Evolutionary conservation across 2,329 filamentous ascomycete genomes (phyloP), one percentile per base, ranked within the genome.

Genomic region (Fusarium armeniacum): DNA sequence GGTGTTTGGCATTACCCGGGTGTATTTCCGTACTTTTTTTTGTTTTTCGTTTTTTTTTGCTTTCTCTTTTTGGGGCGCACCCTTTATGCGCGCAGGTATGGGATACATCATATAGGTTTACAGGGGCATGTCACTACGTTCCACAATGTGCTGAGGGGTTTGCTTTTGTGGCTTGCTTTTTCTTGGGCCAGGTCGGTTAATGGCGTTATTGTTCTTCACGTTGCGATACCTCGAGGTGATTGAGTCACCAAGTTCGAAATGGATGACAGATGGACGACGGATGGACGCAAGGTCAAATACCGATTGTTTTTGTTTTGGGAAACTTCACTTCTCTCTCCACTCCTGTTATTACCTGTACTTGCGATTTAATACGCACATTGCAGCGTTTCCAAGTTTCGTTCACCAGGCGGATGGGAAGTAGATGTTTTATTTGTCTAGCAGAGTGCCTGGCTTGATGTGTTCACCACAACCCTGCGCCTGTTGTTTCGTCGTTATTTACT

Each of bases 391-490:
- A 41, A 50, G 54, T 58, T 38, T 53, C 46, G 45, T 53, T 41
- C 30, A 55, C 46, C 35, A 47, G 56, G 72, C 28, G 59, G 60
- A 54, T 51, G 65, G 55, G 51, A 57, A 52, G 51, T 56, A 50
- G 51, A 53, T 50, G 24, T 44, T 62, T 54, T 49, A 28, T 65
- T 71, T 58, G 58, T 55, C 60, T 52, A 61, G 62, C 61, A 58
- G 61, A 59, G 50, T 52, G 41, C 60, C 62, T 49, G 45, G 52
- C 69, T 70, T 62, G 43, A 74, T 72, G 73, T 73, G 66, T 72
- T 73, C 62, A 72, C 76, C 73, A 65, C 73, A 58, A 62, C 63
- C 61, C 73, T 71, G 67, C 62, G 62, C 60, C 58, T 71, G 69
- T 16, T 52, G 28, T 70, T 76, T 77, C 74, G 74, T 76, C 58